These are phyloP conservation scores for Breviolum minutum DNA, from an alignment of 73 alveolate species.

Conservation along the genomic window DNA sequence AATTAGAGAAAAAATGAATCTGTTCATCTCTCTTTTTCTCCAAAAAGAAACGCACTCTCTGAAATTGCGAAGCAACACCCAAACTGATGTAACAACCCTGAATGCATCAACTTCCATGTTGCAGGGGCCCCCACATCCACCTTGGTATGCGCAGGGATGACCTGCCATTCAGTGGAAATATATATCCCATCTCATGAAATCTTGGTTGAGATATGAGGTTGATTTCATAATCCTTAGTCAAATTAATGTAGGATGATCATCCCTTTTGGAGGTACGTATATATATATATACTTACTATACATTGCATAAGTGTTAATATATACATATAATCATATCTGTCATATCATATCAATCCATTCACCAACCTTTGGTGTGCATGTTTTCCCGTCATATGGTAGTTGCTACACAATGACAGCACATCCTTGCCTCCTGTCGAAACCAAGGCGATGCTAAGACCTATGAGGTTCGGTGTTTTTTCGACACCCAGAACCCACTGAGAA, in stretches of 20 bases:
- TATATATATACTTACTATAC: background rate
- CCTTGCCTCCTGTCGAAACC: constrained; percentile 90
- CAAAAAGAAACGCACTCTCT: background rate
- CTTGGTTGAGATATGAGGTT: no score
- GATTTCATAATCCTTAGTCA: no score
- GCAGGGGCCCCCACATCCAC: constrained; percentile 12
- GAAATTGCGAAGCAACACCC: background rate
- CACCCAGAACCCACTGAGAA: no score
- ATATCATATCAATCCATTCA: background rate
- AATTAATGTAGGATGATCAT: no score
- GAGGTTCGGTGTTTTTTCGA: background rate
- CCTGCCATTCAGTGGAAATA: background rate
- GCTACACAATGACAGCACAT: background rate
- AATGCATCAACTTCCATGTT: background rate
- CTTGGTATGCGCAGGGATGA: constrained; percentile 14
- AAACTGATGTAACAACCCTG: background rate
- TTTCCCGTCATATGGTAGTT: background rate
- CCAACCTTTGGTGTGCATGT: background rate
- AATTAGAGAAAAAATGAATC: no score
- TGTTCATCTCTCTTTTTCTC: background rate
- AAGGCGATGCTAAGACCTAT: constrained; percentile 73
- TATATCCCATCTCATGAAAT: no score
- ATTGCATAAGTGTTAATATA: background rate
- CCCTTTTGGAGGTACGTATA: no score
- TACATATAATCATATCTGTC: no score